Conservation (phyloP, 176 grass and related monocot genomes). For the Triticum dicoccoides region DNA sequence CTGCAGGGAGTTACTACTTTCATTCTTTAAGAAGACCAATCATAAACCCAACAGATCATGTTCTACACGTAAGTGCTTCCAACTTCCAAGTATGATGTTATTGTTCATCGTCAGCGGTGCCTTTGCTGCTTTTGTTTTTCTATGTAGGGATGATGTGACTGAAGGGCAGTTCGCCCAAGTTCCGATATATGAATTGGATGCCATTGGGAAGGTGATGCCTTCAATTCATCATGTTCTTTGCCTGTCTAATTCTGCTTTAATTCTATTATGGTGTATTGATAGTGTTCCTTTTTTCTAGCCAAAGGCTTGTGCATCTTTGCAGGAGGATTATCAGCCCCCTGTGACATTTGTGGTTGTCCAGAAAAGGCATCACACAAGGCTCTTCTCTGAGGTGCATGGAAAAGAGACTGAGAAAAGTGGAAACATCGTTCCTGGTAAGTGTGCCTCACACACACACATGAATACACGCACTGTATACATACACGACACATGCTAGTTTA, state of each 20-base stretch:
- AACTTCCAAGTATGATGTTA: not conserved
- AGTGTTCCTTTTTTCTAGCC: constrained; percentile 7
- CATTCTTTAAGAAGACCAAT: too few relatives aligned
- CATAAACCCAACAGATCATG: too few relatives aligned
- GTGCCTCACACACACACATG: not conserved
- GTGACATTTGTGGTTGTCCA: constrained; percentile 85
- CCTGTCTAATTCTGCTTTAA: not conserved
- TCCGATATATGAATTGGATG: constrained; percentile 43
- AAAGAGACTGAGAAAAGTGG: constrained; percentile 51
- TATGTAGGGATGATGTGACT: constrained; percentile 60
- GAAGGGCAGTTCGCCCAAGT: constrained; percentile 66
- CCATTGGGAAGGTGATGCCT: constrained; percentile 51
- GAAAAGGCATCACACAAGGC: constrained; percentile 80
- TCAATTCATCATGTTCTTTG: constrained; percentile 10
- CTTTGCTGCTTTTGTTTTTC: not conserved
- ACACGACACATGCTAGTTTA: not conserved
- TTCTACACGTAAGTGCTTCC: too few relatives aligned
- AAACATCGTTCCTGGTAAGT: constrained; percentile 72
- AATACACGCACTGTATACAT: not conserved
- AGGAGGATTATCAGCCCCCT: constrained; percentile 35
- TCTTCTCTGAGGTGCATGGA: constrained; percentile 57
- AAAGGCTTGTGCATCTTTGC: constrained; percentile 60
- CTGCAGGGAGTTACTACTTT: too few relatives aligned
- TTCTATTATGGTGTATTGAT: not conserved
- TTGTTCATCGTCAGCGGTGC: not conserved